Conservation (phyloP, 2,329 filamentous ascomycete genomes). For the Pyricularia pennisetigena region DNA sequence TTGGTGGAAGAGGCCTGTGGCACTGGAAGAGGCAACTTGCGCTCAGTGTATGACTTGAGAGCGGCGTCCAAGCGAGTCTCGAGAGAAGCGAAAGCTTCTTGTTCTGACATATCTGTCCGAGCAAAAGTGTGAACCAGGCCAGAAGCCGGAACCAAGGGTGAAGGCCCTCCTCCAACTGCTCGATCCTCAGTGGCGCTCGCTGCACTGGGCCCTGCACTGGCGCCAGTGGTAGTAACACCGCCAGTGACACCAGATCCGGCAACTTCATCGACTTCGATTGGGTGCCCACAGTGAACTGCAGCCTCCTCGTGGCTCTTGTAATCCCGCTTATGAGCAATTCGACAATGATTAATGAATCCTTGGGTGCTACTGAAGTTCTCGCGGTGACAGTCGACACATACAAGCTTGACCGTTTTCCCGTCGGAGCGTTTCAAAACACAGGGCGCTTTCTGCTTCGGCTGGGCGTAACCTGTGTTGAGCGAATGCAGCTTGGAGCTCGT, state of each 20-base stretch:
- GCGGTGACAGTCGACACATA: constrained; percentile 79
- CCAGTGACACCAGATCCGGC: constrained; percentile 16
- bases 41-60: constrained; percentile 39
- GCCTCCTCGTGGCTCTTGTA: constrained; percentile 96
- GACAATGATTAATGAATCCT: constrained; percentile 98
- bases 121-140: constrained; percentile 55
- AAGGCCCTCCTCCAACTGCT: constrained; percentile 8
- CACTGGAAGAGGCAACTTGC: constrained; percentile 30
- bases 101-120: constrained; percentile 22
- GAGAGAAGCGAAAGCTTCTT: constrained; percentile 40
- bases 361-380: constrained; percentile 94
- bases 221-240: background rate
- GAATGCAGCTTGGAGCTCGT: constrained; percentile 57
- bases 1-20: constrained; percentile 5
- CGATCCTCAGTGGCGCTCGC: constrained; percentile 16
- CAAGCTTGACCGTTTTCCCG: constrained; percentile 77
- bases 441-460: constrained; percentile 72
- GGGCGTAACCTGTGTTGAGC: constrained; percentile 59
- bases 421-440: constrained; percentile 81
- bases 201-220: background rate
- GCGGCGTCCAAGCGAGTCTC: constrained; percentile 44
- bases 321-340: constrained; percentile 85
- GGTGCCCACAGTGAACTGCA: constrained; percentile 76
- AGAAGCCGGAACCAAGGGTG: constrained; percentile 18
- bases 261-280: constrained; percentile 60